Percentiles rank a stretch among this genome's conserved stretches.
These are phyloP conservation scores for Neurospora sp. DNA, from an alignment of 495 filamentous ascomycete species.

Conservation along the genomic window DNA sequence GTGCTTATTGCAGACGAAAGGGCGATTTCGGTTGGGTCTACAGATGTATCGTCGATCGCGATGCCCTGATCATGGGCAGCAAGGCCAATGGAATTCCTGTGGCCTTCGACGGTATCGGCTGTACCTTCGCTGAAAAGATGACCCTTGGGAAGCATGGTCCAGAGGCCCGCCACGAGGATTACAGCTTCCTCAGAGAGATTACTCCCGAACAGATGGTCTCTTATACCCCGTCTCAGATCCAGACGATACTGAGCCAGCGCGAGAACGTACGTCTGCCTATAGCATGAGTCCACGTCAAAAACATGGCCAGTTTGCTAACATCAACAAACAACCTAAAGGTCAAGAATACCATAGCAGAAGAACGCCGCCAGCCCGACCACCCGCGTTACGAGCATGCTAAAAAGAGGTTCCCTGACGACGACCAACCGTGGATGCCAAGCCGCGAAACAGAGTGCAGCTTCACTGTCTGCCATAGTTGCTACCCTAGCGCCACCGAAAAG, in stretches of 20 bases:
- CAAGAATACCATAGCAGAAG: slow-evolving; percentile 11
- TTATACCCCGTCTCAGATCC: slow-evolving; percentile 32
- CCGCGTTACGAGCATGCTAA: neutral
- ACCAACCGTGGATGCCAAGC: slow-evolving; percentile 30
- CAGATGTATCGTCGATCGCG: slow-evolving; percentile 50
- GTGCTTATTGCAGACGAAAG: slow-evolving; percentile 38
- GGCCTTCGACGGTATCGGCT: slow-evolving; percentile 19
- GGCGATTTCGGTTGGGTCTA: slow-evolving; percentile 56
- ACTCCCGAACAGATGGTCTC: slow-evolving; percentile 36
- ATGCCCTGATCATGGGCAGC: slow-evolving; percentile 31
- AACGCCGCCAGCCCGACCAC: slow-evolving; percentile 1
- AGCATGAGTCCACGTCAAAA: neutral
- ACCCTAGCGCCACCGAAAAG: slow-evolving; percentile 31
- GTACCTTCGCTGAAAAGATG: slow-evolving; percentile 14
- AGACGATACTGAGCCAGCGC: slow-evolving; percentile 31
- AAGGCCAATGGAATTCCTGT: slow-evolving; percentile 20
- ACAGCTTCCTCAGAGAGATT: slow-evolving; percentile 40
- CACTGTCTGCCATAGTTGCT: slow-evolving; percentile 43
- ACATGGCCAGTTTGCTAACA: neutral
- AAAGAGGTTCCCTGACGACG: slow-evolving; percentile 4
- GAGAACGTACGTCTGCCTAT: slow-evolving; percentile 19
- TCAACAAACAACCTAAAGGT: slow-evolving; percentile 11
- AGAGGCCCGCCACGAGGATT: slow-evolving; percentile 25
- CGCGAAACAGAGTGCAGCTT: slow-evolving; percentile 36
- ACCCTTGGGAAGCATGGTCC: slow-evolving; percentile 20